These are phyloP conservation scores for Kalanchoe fedtschenkoi DNA, from an alignment of 164 flowering plant species.

Conservation along the genomic window DNA sequence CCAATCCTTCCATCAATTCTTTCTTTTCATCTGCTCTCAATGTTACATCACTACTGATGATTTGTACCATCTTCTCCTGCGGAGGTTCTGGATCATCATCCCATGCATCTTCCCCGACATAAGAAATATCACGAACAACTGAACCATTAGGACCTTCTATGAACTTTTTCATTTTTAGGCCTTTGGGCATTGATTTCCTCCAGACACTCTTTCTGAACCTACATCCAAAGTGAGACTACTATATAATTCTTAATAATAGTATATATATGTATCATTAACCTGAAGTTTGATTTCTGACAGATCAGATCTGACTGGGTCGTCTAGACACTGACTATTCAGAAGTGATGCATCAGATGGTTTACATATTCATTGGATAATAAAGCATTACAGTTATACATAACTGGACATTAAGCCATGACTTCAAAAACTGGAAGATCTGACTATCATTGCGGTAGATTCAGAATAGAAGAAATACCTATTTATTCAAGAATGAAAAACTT, in stretches of 20 bases:
- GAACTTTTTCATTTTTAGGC: slow-evolving; percentile 75
- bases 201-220: slow-evolving; percentile 80
- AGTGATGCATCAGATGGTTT: too few species aligned
- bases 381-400: too few species aligned
- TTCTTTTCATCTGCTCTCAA: slow-evolving; percentile 41
- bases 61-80: slow-evolving; percentile 28
- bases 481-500: not conserved
- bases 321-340: not conserved
- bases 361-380: too few species aligned
- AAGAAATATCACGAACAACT: slow-evolving; percentile 61
- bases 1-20: slow-evolving; percentile 41
- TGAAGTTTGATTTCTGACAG: not conserved
- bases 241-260: not conserved
- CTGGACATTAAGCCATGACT: not conserved
- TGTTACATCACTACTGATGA: slow-evolving; percentile 33
- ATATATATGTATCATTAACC: not conserved
- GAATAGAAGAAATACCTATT: not conserved
- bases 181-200: slow-evolving; percentile 90
- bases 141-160: slow-evolving; percentile 72
- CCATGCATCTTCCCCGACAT: slow-evolving; percentile 96
- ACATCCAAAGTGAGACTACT: slow-evolving; percentile 6
- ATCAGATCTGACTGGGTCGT: not conserved
- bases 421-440: not conserved
- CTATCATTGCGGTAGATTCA: not conserved
- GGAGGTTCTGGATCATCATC: slow-evolving; percentile 52